Evolutionary conservation across 2,329 filamentous ascomycete species (phyloP), one percentile per base, ranked within the genome.

Genomic region (Fusarium sacchari): DNA sequence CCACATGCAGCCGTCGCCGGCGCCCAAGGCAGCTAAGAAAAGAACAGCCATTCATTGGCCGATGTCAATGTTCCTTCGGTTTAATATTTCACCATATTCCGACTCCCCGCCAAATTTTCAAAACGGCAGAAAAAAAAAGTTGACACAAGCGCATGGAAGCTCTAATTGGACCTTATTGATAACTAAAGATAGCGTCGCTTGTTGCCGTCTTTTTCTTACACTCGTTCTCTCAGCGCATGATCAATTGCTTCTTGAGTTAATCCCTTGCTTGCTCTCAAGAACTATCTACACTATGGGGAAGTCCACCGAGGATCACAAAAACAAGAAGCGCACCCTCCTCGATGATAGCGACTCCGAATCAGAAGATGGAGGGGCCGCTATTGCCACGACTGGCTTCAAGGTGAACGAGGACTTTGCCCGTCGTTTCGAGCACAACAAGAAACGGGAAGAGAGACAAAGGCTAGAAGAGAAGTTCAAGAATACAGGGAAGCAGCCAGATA

Each of bases 371-470:
- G 82, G 82, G 56, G 81, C 80, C 26, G 74, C 77, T 18, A 76
- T 87, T 63, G 82, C 81, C 46, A 80, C 81, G 64, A 80, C 82
- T 46, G 85, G 85, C 63, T 88, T 98, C 81, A 95, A 93, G 81
- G 92, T 99, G 83, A 98, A 99, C 82, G 87, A 95, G 81, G 94
- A 97, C 59, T 99, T 92, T 82, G 96, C 96, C 47, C 90, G 89
- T 76, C 89, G 94, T 44, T 98, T 97, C 78, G 96, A 99, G 82
- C 89, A 98, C 84, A 99, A 99, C 85, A 98, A 98, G 86, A 97
- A 97, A 85, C 90, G 96, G 65, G 95, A 97, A 80, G 96, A 99
- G 81, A 85, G 91, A 72, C 92, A 95, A 22, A 88, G 89, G 79
- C 82, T 98, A 80, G 95, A 98, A 83, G 93, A 97, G 78, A 98